Evolutionary conservation across 495 filamentous ascomycete species (phyloP), one percentile per base, ranked within the genome.

Genomic region (Hypoxylon rickii): DNA sequence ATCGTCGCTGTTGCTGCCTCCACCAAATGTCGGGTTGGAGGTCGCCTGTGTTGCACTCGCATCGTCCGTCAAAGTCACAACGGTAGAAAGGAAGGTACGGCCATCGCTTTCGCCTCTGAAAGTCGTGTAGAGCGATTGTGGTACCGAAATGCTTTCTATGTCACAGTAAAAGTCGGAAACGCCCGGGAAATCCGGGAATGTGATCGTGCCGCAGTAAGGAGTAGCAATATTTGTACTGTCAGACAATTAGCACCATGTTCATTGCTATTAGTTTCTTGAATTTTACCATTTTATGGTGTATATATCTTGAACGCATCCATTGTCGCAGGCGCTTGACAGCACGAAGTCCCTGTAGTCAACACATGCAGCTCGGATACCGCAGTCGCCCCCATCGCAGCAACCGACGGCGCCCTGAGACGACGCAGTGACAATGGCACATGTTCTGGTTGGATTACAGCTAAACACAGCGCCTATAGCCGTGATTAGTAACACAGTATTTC

Each of bases 131-230:
- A 74, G 67, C 17, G 58, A 54, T 32, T 71, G 65, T 1, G 65
- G 32, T 10, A 60, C 67, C 1, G 64, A 66, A 34, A 56, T 46
- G 21, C 47, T 57, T 17, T 63, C 22, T 2, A 55, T 55, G 36
- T 64, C 58, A 61, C 76, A 79, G 52, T 63, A 75, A 58, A 64
- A 77, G 46, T 79, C 76, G 15, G 51, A 58, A 18, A 75, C 57
- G 0, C 70, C 64, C 10, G 24, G 24, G 24, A 29, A 4, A 5
- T 59, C 61, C 15, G 63, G 61, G 47, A 71, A 74, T 0, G 48
- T 50, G 15, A 76, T 58, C 1, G 75, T 77, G 37, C 66, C 67
- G 61, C 76, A 78, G 38, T 51, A 76, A 0, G 63, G 70, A 3
- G 39, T 22, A 7, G 38, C 17, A 0, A 48, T 29, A 40, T 56